These are phyloP conservation scores for Mycosarcoma maydis DNA, from an alignment of 1,284 basidiomycete genomes.

Conservation along the genomic window DNA sequence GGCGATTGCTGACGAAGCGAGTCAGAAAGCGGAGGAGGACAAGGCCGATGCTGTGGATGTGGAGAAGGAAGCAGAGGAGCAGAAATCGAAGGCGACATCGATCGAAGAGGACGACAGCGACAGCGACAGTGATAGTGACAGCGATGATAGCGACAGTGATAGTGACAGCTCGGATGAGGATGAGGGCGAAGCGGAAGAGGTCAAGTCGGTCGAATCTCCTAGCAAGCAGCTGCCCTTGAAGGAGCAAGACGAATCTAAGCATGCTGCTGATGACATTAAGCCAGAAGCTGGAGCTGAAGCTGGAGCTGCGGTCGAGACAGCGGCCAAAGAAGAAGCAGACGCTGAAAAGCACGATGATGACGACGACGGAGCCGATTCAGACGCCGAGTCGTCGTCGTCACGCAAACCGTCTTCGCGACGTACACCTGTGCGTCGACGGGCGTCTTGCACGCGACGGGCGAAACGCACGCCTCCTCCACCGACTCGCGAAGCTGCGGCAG, in stretches of 20 bases:
- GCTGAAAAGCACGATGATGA: not conserved
- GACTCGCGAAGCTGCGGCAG: slow-evolving; percentile 36
- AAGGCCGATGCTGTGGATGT: not conserved
- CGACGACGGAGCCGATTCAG: slow-evolving; percentile 1
- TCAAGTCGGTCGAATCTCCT: slow-evolving; percentile 20
- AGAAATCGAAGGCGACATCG: slow-evolving; percentile 3
- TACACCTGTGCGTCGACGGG: not conserved
- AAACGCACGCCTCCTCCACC: slow-evolving; percentile 8
- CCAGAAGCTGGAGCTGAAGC: no score
- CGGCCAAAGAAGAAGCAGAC: not conserved
- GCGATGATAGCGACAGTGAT: slow-evolving; percentile 3
- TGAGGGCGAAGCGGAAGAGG: slow-evolving; percentile 28
- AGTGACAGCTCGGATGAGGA: slow-evolving; percentile 22
- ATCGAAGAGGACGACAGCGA: slow-evolving; percentile 14
- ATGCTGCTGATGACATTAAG: not conserved
- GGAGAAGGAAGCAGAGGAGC: slow-evolving; percentile 5
- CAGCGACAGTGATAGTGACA: no score
- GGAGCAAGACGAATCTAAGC: not conserved
- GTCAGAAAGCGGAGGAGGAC: slow-evolving; percentile 3
- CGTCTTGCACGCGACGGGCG: not conserved
- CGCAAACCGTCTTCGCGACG: not conserved
- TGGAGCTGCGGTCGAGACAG: not conserved
- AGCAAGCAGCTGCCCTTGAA: slow-evolving; percentile 12
- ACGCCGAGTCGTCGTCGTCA: not conserved
- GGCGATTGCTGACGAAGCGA: slow-evolving; percentile 3